Evolutionary conservation across 192 early-diverging fungal species (phyloP).

Genomic region (Entrophospora sp.): DNA sequence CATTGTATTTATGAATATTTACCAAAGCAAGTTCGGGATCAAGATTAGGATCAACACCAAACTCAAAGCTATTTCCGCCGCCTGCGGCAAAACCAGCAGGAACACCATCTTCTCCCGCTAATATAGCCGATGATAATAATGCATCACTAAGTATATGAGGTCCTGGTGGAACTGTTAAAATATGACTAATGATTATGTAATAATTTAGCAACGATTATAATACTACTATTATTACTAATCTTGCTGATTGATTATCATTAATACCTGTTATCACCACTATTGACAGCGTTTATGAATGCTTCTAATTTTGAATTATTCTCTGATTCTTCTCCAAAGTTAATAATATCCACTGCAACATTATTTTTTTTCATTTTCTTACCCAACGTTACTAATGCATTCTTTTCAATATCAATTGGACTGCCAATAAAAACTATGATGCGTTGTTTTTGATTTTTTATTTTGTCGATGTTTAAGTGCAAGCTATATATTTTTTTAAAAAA

Average conservation of each 20-base stretch:
- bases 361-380: constrained; percentile 99
- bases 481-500: constrained; percentile 24
- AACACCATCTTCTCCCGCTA: constrained; percentile 73
- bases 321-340: constrained; percentile 91
- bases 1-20: background rate
- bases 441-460: constrained; percentile 92
- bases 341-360: constrained; percentile 87
- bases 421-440: constrained; percentile 91
- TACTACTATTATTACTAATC: background rate
- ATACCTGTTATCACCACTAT: constrained; percentile 85
- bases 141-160: constrained; percentile 87
- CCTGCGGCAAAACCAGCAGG: constrained; percentile 55
- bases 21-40: constrained; percentile 91
- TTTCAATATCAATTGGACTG: constrained; percentile 78
- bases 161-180: constrained; percentile 89
- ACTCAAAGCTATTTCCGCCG: constrained; percentile 70
- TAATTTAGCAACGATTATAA: too few species aligned
- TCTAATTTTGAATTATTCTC: constrained; percentile 84
- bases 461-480: constrained; percentile 94
- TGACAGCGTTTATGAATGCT: constrained; percentile 83
- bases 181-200: constrained; percentile 56
- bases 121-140: constrained; percentile 77
- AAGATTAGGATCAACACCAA: constrained; percentile 87
- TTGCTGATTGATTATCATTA: background rate
- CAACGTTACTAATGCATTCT: constrained; percentile 74